A percentile compares a stretch with the other conserved stretches of the same genome.
phyloP scores from a whole-genome alignment of 108 stramenopile species.

The Parietichytrium sp. region DNA sequence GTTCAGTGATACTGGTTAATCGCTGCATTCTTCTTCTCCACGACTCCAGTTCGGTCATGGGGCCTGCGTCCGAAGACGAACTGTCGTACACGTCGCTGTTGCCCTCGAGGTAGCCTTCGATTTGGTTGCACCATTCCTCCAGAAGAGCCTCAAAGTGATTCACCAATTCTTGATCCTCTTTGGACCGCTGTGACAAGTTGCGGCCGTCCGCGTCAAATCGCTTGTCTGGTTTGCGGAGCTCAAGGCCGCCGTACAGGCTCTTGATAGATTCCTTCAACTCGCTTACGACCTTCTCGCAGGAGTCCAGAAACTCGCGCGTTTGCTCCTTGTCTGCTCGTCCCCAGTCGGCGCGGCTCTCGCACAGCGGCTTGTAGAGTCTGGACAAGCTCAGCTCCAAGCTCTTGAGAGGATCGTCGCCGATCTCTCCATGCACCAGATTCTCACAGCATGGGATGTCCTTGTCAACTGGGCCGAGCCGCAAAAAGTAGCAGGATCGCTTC shows the following conservation, averaged over 20 bases:
- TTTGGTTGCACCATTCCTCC: slow-evolving; percentile 81
- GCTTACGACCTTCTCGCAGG: slow-evolving; percentile 65
- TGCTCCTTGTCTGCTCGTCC: slow-evolving; percentile 68
- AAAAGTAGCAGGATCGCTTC: slow-evolving; percentile 17
- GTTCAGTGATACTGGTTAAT: slow-evolving; percentile 77
- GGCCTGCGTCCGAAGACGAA: slow-evolving; percentile 57
- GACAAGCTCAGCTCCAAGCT: slow-evolving; percentile 67
- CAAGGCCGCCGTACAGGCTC: slow-evolving; percentile 69
- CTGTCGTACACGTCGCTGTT: slow-evolving; percentile 7
- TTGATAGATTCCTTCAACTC: slow-evolving; percentile 71
- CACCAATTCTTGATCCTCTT: slow-evolving; percentile 63
- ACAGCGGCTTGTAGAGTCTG: slow-evolving; percentile 64
- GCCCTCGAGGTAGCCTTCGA: slow-evolving; percentile 70
- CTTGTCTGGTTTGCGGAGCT: slow-evolving; percentile 58
- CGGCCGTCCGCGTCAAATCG: slow-evolving; percentile 50
- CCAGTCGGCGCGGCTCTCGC: slow-evolving; percentile 70
- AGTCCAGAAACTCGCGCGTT: slow-evolving; percentile 65
- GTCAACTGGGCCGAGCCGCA: neutral
- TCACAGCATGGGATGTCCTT: neutral
- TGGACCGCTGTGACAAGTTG: slow-evolving; percentile 45
- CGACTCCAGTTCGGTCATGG: slow-evolving; percentile 75
- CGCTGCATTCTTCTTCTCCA: slow-evolving; percentile 81
- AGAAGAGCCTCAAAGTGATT: slow-evolving; percentile 70
- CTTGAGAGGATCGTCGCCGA: slow-evolving; percentile 32
- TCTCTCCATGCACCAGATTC: slow-evolving; percentile 14